Percentiles rank a stretch among this genome's conserved stretches.
phyloP scores from a whole-genome alignment of 148 eudicot genomes.

The Dianthus caryophyllus region DNA sequence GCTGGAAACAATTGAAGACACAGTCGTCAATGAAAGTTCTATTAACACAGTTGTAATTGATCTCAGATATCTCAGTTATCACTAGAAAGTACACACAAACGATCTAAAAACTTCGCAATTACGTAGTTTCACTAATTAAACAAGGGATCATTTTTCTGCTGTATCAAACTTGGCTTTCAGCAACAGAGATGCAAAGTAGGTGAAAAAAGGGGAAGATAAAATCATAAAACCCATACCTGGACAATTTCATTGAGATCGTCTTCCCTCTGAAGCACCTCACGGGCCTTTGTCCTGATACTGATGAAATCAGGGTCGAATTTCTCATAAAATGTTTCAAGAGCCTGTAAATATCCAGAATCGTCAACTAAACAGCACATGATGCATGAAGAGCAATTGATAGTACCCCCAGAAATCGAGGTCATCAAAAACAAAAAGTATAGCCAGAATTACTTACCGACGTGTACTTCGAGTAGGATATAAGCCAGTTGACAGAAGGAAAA shows the following conservation, averaged over 20 bases:
- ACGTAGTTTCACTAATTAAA: background rate
- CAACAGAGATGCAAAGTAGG: background rate
- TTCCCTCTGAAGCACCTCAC: conserved; percentile 95
- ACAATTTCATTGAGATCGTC: conserved; percentile 97
- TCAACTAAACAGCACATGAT: conserved; percentile 7
- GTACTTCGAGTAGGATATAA: conserved; percentile 96
- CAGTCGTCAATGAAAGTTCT: conserved; percentile 1
- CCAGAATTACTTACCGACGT: conserved; percentile 51
- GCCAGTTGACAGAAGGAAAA: conserved; percentile 99
- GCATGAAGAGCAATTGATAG: background rate
- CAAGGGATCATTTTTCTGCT: background rate
- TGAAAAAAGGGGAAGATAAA: background rate
- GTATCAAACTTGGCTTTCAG: conserved; percentile 1
- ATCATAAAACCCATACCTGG: conserved; percentile 47
- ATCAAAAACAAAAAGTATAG: background rate
- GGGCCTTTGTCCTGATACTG: conserved; percentile 90
- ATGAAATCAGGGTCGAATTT: conserved; percentile 90
- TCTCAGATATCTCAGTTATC: background rate
- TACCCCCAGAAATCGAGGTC: background rate
- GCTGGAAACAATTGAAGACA: conserved; percentile 41
- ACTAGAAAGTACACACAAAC: background rate
- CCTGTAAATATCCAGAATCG: conserved; percentile 41
- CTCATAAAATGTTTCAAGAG: conserved; percentile 84
- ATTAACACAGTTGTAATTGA: background rate
- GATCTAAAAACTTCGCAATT: too few species aligned